A percentile compares a stretch with the other conserved stretches of the same genome.
These are phyloP conservation scores for Boletus reticuloceps DNA, from an alignment of 768 basidiomycete species.

Conservation along the genomic window DNA sequence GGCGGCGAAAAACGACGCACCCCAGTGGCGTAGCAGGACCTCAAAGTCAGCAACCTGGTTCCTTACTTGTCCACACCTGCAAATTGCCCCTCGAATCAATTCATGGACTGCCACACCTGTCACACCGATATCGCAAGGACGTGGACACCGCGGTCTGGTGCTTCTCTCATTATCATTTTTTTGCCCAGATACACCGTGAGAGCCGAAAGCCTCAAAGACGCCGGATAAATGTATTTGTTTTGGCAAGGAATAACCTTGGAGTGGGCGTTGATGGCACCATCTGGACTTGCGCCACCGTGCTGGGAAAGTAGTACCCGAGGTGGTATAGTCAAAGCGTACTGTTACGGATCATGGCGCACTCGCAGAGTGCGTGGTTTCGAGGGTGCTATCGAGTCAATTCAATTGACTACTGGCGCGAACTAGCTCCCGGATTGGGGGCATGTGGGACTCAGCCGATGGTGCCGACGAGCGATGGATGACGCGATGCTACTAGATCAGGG, in stretches of 20 bases:
- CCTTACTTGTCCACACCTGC: slow-evolving; percentile 7
- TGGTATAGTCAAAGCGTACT: neutral
- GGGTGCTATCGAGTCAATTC: slow-evolving; percentile 1
- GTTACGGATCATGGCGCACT: slow-evolving; percentile 7
- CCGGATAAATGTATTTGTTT: slow-evolving; percentile 11
- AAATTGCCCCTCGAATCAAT: slow-evolving; percentile 1
- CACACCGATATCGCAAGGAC: slow-evolving; percentile 9
- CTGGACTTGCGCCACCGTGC: slow-evolving; percentile 4
- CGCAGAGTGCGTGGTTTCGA: neutral
- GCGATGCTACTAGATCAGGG: slow-evolving; percentile 20
- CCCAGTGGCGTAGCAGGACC: neutral
- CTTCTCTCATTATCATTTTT: too few species aligned
- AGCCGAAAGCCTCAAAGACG: slow-evolving; percentile 1
- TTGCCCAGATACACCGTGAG: slow-evolving; percentile 2
- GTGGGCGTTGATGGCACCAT: slow-evolving; percentile 1
- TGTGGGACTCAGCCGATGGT: slow-evolving; percentile 16
- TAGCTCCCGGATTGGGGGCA: slow-evolving; percentile 4
- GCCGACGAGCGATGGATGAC: slow-evolving; percentile 20
- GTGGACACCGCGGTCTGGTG: neutral
- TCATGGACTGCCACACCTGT: neutral
- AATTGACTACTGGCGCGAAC: slow-evolving; percentile 4
- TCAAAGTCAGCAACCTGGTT: slow-evolving; percentile 3
- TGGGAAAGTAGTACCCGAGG: neutral
- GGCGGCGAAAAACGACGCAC: neutral
- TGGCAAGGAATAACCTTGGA: slow-evolving; percentile 3